These are phyloP conservation scores for Podaxis mareebaensis DNA, from an alignment of 768 basidiomycete species.

Conservation along the genomic window DNA sequence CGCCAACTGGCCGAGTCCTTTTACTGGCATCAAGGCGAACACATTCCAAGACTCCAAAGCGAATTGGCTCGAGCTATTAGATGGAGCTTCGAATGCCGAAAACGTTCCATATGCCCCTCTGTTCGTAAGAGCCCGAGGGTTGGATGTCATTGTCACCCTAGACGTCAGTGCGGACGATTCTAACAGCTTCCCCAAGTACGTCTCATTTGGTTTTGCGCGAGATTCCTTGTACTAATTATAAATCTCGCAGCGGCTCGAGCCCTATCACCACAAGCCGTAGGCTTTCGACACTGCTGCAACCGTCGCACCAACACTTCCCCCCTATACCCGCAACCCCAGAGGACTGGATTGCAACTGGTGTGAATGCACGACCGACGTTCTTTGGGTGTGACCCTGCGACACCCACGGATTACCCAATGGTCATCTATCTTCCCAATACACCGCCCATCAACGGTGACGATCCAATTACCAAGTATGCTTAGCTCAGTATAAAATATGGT, in stretches of 20 bases:
- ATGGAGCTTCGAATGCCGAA: constrained; percentile 69
- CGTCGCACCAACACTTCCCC: constrained; percentile 63
- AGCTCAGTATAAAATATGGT: neutral
- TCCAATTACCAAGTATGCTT: constrained; percentile 64
- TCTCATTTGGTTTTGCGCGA: constrained; percentile 12
- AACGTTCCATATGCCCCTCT: constrained; percentile 73
- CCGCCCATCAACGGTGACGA: constrained; percentile 63
- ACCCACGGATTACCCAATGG: constrained; percentile 60
- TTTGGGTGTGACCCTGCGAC: constrained; percentile 70
- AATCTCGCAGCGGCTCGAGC: constrained; percentile 48
- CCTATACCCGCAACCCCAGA: constrained; percentile 55
- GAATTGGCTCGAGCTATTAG: constrained; percentile 62
- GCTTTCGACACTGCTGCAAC: constrained; percentile 41
- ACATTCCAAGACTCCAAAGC: constrained; percentile 57
- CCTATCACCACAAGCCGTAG: constrained; percentile 45
- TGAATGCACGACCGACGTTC: constrained; percentile 72
- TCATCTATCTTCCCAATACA: constrained; percentile 77
- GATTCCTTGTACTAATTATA: neutral
- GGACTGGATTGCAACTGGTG: constrained; percentile 57
- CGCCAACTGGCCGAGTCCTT: constrained; percentile 72
- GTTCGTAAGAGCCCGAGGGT: constrained; percentile 62
- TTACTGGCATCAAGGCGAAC: constrained; percentile 43
- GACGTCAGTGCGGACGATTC: constrained; percentile 63
- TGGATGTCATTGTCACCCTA: constrained; percentile 78
- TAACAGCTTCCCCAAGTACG: constrained; percentile 68